Percentiles rank a stretch among this genome's conserved stretches.
These are phyloP conservation scores for Coccomyxa subellipsoidea DNA, from an alignment of 163 green algal species.

Conservation along the genomic window DNA sequence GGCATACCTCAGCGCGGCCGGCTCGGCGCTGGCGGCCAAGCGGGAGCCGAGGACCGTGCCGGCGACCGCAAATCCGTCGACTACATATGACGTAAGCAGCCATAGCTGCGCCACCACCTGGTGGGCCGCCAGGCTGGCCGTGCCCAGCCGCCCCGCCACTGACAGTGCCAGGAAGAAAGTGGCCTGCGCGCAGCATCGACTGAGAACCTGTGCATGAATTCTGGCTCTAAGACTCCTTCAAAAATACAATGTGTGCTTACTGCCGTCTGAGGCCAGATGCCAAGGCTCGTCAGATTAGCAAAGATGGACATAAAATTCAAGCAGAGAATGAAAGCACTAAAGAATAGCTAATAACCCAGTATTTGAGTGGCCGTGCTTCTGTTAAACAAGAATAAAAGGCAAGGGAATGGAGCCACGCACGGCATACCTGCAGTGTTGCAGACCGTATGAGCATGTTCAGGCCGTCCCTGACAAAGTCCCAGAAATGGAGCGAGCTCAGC, in stretches of 20 bases:
- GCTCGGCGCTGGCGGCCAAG: neutral
- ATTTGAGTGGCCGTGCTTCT: no score
- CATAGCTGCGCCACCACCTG: conserved; percentile 29
- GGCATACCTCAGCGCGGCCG: neutral
- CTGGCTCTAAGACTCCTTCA: neutral
- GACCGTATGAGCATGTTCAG: conserved; percentile 21
- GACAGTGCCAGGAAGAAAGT: conserved; percentile 29
- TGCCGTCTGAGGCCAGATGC: neutral
- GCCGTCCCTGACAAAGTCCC: conserved; percentile 17
- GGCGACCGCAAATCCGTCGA: conserved; percentile 23
- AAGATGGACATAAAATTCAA: neutral
- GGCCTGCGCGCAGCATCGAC: neutral
- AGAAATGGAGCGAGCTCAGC: neutral
- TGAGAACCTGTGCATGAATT: neutral
- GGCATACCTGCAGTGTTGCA: conserved; percentile 24
- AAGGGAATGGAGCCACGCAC: no score
- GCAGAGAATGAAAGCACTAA: neutral
- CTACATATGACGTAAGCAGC: conserved; percentile 19
- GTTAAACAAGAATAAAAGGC: no score
- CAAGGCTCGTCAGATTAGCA: neutral
- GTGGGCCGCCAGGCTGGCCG: conserved; percentile 20
- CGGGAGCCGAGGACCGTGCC: conserved; percentile 18
- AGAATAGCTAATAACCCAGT: no score
- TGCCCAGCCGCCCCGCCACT: conserved; percentile 11
- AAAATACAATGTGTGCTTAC: neutral